Base-by-base conservation (phyloP, 495 filamentous ascomycete species). In the Endocarpon pusillum region DNA sequence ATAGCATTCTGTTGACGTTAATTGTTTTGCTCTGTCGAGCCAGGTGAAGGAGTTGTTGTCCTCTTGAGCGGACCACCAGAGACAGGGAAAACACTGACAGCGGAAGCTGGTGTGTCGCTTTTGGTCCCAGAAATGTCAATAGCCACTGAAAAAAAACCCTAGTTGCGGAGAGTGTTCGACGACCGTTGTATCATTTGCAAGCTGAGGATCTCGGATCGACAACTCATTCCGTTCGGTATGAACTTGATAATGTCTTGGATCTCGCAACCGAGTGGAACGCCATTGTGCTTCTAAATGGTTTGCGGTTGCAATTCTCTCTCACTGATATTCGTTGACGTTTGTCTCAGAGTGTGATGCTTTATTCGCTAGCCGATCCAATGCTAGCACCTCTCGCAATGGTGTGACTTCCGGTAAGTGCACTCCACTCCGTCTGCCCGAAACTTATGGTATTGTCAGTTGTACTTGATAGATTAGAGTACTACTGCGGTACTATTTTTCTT, bases 41-140 rank as follows among this genome's bases (percentile, higher is more conserved):
- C 44, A 49, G 45, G 50, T 1, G 40, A 53, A 39, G 49, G 48
- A 3, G 31, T 53, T 8, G 40, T 53, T 11, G 19, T 51, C 0
- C 39, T 53, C 6, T 33, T 53, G 2, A 42, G 39, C 21, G 50
- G 48, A 8, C 43, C 48, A 10, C 42, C 50, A 15, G 50, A 48
- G 3, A 45, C 39, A 0, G 49, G 49, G 7, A 53, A 53, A 25
- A 25, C 23, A 12, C 23, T 25, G 12, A 25, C 23, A 25, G 23
- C 23, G 8, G 23, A 25, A 12, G 12, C 28, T 14, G 12, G 42
- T 42, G n/a, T 36, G 42, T 37, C 23, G 23, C n/a, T n/a, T n/a
- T 35, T 3, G n/a, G n/a, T n/a, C n/a, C n/a, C n/a, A n/a, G n/a
- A n/a, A n/a, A n/a, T n/a, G n/a, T n/a, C n/a, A n/a, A n/a, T n/a